Evolutionary conservation across 1,139 yeast species (phyloP).

Genomic region (Lodderomyces parapsilosis): DNA sequence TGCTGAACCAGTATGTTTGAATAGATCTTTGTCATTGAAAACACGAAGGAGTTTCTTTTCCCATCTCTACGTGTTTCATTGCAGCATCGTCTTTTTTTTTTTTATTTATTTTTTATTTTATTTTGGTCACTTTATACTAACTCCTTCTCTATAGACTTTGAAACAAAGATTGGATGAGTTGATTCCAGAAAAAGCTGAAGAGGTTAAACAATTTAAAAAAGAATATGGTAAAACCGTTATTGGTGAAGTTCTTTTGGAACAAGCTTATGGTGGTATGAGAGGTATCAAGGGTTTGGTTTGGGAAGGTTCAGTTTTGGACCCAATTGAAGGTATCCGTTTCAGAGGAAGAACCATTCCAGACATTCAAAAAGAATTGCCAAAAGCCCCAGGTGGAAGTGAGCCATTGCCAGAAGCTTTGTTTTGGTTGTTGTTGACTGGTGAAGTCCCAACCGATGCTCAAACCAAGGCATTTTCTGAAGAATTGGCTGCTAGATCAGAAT

Average conservation of each 20-base stretch:
- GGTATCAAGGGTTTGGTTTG: constrained; percentile 97
- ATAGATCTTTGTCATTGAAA: background rate
- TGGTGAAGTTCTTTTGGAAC: constrained; percentile 92
- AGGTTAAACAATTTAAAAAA: constrained; percentile 84
- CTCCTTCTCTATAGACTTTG: constrained; percentile 43
- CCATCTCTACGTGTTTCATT: no score
- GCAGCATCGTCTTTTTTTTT: no score
- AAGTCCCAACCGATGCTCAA: constrained; percentile 78
- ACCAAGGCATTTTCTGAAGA: constrained; percentile 75
- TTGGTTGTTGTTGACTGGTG: constrained; percentile 91
- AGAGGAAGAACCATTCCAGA: constrained; percentile 98
- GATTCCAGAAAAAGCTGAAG: constrained; percentile 89
- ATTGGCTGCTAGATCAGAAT: constrained; percentile 78
- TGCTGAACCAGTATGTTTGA: constrained; percentile 50
- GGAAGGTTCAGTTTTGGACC: constrained; percentile 99
- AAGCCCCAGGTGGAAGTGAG: constrained; percentile 82
- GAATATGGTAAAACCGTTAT: constrained; percentile 88
- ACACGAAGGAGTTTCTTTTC: background rate
- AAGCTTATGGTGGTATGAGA: constrained; percentile 99
- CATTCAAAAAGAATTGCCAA: constrained; percentile 88
- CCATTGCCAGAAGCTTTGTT: constrained; percentile 91
- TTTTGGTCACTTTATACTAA: no score
- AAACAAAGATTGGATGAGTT: constrained; percentile 93
- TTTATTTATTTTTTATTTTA: no score
- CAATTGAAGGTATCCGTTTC: constrained; percentile 97